These are phyloP conservation scores for Corymbia calophylla DNA, from an alignment of 441 rosid genomes.

Conservation along the genomic window DNA sequence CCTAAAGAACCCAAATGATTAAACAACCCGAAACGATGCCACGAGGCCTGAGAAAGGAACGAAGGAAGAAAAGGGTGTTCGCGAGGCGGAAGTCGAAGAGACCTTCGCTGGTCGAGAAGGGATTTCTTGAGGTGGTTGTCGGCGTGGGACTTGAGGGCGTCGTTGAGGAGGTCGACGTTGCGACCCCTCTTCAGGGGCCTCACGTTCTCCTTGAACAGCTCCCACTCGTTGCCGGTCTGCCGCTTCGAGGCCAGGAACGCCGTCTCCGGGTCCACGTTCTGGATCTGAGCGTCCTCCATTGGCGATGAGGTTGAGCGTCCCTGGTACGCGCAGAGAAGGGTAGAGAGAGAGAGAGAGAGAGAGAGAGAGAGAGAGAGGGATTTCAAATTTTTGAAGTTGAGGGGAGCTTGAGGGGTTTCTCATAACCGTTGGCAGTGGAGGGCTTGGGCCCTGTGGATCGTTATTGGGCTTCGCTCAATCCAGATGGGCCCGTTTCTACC, in stretches of 20 bases:
- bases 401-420: not conserved
- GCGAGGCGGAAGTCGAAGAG: not conserved
- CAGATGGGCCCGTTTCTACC: not conserved
- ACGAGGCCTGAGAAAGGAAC: not conserved
- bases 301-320: not conserved
- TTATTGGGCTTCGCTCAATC: not conserved
- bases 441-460: not conserved
- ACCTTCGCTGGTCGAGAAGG: conserved; percentile 70
- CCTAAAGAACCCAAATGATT: conserved; percentile 25
- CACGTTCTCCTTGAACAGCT: conserved; percentile 82
- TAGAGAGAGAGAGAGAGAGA: not conserved
- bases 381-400: not conserved
- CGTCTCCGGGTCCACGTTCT: conserved; percentile 63
- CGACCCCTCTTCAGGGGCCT: conserved; percentile 89
- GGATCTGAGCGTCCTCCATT: conserved; percentile 26
- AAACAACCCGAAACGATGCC: not conserved
- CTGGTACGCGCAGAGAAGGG: not conserved
- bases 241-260: conserved; percentile 64
- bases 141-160: conserved; percentile 63
- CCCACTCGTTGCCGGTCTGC: conserved; percentile 84
- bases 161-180: conserved; percentile 54
- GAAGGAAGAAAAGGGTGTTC: not conserved
- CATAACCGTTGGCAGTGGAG: not conserved
- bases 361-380: not conserved
- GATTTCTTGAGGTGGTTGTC: conserved; percentile 38